phyloP scores from a whole-genome alignment of 345 rosid species.

The Murraya koenigii region DNA sequence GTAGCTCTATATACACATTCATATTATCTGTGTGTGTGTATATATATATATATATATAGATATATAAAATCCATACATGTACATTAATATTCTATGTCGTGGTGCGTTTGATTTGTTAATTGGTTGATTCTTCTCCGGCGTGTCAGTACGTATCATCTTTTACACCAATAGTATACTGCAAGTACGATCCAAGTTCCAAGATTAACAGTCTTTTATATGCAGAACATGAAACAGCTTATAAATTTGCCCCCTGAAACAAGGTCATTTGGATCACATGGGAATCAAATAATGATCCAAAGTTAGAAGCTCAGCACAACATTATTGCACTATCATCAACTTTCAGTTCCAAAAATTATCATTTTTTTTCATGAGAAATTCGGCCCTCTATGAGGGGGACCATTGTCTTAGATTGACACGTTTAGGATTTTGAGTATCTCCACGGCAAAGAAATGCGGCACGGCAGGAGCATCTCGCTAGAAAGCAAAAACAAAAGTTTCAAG shows the following conservation, averaged over 20 bases:
- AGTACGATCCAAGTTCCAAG: constrained; percentile 20
- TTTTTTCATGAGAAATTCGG: constrained; percentile 16
- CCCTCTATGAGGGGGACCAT: constrained; percentile 42
- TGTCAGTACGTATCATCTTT: background rate
- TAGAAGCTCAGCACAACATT: constrained; percentile 6
- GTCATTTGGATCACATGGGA: constrained; percentile 34
- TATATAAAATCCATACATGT: background rate
- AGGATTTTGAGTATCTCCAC: background rate
- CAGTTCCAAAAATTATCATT: background rate
- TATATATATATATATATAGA: background rate
- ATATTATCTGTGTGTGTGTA: too few relatives aligned
- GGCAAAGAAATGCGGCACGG: background rate
- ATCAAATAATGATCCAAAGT: constrained; percentile 17
- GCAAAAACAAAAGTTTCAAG: constrained; percentile 11
- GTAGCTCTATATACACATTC: background rate
- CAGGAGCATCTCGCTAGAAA: constrained; percentile 14
- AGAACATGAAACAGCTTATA: constrained; percentile 19
- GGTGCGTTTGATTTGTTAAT: background rate
- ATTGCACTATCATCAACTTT: background rate
- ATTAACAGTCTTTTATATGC: constrained; percentile 10
- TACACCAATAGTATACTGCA: constrained; percentile 14
- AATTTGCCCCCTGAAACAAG: constrained; percentile 32
- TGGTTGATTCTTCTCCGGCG: background rate
- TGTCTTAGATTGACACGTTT: constrained; percentile 16
- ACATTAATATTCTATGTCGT: too few relatives aligned